Evolutionary conservation across 768 basidiomycete genomes (phyloP).

Genomic region (Mycena polygramma): DNA sequence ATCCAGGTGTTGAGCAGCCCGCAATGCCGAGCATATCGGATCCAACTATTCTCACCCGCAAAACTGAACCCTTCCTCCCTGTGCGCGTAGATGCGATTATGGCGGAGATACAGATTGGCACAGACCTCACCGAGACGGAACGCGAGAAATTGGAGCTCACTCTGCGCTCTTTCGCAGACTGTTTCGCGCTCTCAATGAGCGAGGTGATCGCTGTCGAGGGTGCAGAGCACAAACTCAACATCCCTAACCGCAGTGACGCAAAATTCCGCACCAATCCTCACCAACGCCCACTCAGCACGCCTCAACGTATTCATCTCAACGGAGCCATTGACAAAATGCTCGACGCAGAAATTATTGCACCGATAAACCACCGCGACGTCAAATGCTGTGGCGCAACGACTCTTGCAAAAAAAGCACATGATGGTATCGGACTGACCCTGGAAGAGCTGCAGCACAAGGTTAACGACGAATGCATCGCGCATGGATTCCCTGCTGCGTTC

Average conservation of each 20-base stretch:
- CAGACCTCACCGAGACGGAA: constrained; percentile 33
- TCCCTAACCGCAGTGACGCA: constrained; percentile 20
- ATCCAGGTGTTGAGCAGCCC: constrained; percentile 17
- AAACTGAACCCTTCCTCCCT: constrained; percentile 38
- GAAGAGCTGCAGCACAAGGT: constrained; percentile 25
- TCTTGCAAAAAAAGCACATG: constrained; percentile 34
- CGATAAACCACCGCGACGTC: constrained; percentile 27
- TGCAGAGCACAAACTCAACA: constrained; percentile 39
- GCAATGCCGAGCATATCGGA: neutral
- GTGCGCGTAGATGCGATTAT: constrained; percentile 37
- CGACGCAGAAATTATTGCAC: constrained; percentile 23
- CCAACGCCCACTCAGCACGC: constrained; percentile 40
- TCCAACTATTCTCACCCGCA: constrained; percentile 26
- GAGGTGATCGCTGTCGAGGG: constrained; percentile 41
- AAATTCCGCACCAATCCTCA: constrained; percentile 35
- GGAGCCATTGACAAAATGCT: constrained; percentile 42
- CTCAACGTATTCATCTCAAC: constrained; percentile 37
- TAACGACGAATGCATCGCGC: constrained; percentile 29
- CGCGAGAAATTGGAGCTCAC: constrained; percentile 36
- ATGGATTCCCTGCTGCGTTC: neutral
- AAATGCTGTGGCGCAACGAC: constrained; percentile 28
- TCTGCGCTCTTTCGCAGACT: constrained; percentile 51
- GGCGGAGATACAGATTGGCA: constrained; percentile 33
- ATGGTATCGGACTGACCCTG: constrained; percentile 11
- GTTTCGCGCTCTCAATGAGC: constrained; percentile 53